These are phyloP conservation scores for Acaromyces ingoldii DNA, from an alignment of 1,284 basidiomycete genomes.

Conservation along the genomic window DNA sequence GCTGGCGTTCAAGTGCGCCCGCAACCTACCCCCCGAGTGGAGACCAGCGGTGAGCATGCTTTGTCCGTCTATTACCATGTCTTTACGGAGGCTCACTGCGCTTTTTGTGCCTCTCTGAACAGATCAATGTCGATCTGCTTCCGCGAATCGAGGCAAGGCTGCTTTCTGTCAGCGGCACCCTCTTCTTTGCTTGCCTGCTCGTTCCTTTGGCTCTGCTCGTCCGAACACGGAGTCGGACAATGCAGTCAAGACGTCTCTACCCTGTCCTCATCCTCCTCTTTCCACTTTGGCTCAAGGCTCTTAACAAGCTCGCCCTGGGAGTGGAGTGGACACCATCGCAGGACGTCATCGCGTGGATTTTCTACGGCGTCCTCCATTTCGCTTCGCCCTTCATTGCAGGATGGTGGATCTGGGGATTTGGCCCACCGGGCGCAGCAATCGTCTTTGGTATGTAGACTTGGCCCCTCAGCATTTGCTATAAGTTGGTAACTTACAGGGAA, in stretches of 20 bases:
- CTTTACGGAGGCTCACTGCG: neutral
- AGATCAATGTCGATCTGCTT: slow-evolving; percentile 34
- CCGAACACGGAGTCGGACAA: neutral
- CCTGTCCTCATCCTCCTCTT: slow-evolving; percentile 13
- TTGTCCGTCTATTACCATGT: neutral
- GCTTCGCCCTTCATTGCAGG: slow-evolving; percentile 26
- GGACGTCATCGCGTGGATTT: slow-evolving; percentile 12
- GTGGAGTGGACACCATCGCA: slow-evolving; percentile 8
- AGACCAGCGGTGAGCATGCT: slow-evolving; percentile 16
- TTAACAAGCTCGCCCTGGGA: slow-evolving; percentile 11
- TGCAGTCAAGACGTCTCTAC: slow-evolving; percentile 9
- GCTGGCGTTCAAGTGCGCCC: slow-evolving; percentile 25
- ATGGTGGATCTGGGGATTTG: slow-evolving; percentile 40
- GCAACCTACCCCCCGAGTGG: slow-evolving; percentile 19
- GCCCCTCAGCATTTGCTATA: no score
- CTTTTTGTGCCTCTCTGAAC: neutral
- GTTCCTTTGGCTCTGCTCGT: slow-evolving; percentile 18
- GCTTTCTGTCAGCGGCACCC: slow-evolving; percentile 15
- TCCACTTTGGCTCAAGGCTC: slow-evolving; percentile 13
- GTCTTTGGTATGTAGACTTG: slow-evolving; percentile 29
- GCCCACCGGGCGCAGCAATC: slow-evolving; percentile 25
- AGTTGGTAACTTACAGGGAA: no score
- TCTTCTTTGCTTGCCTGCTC: slow-evolving; percentile 20
- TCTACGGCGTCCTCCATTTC: slow-evolving; percentile 18
- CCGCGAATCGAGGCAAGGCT: slow-evolving; percentile 16